Evolutionary conservation across 148 eudicot genomes (phyloP), one percentile per base, ranked within the genome.

Genomic region (Fagopyrum homotropicum): DNA sequence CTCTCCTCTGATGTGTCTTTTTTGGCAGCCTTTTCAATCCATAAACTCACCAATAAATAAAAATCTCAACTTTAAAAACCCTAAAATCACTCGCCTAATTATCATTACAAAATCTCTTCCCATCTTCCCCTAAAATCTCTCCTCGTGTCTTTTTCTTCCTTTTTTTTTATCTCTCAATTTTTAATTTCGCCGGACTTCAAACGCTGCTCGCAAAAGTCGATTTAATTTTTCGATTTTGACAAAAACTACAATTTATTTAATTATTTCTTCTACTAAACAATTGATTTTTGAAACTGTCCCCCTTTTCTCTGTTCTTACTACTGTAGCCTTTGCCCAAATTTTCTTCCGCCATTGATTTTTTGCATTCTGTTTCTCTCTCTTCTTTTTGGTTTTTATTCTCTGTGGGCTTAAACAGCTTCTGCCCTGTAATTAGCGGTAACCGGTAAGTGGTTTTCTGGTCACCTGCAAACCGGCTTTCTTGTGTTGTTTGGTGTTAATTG

Each of bases 121-220:
- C 19, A 35, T 43, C 45, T 14, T 9, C 14, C 69, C 71, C 71
- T 66, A 66, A 14, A 66, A 66, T 66, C 71, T 40, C 17, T 66
- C 71, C 43, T 66, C 71, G 17, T 40, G 71, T 66, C 71, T 66
- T 66, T 66, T 66, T 66, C 71, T 10, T 40, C 70, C 16, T 9
- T 40, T 40, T 63, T 57, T 59, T 15, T 54, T 14, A 17, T n/a
- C 26, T 8, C 29, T 7, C 19, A 56, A 17, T n/a, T 56, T 57
- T 19, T 19, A 60, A 66, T 66, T 43, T 40, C 71, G 47, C 71
- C 71, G 71, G 71, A 66, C 71, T 66, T 66, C 71, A 66, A 66
- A 66, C 46, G 71, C 47, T 66, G 71, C 71, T 66, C 71, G 71
- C 71, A 66, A 66, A 61, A 66, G 45, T 66, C 71, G 71, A 66